These are phyloP conservation scores for Heracleum sosnowskyi DNA, from an alignment of 129 eudicot genomes.

Conservation along the genomic window DNA sequence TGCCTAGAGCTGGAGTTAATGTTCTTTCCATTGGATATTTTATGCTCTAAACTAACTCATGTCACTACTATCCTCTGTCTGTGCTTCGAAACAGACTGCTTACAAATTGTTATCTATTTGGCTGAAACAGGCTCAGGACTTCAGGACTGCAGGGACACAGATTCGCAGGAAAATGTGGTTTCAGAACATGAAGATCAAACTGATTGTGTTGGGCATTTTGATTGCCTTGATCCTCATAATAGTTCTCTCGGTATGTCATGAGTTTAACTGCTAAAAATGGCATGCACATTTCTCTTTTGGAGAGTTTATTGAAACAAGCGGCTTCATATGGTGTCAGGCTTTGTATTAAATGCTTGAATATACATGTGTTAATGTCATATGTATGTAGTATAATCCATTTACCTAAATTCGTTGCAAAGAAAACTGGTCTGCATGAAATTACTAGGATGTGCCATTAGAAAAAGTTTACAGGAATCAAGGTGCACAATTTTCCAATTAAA, in stretches of 20 bases:
- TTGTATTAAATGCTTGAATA: background rate
- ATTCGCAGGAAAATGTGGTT: too few relatives aligned
- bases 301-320: background rate
- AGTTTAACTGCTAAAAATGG: slow-evolving; percentile 18
- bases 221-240: too few relatives aligned
- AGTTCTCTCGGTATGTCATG: slow-evolving; percentile 32
- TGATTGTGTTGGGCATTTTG: too few relatives aligned
- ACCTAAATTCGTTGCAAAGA: background rate
- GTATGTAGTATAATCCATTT: background rate
- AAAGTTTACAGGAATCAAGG: background rate
- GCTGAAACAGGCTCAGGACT: slow-evolving; percentile 40
- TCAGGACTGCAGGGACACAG: slow-evolving; percentile 34
- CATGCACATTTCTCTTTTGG: background rate
- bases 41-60: background rate
- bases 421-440: background rate
- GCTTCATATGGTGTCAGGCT: background rate
- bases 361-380: background rate
- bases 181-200: too few relatives aligned
- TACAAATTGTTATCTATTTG: background rate
- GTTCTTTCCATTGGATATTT: too few relatives aligned
- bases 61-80: background rate
- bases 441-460: background rate
- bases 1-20: background rate
- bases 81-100: background rate
- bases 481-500: background rate